phyloP scores from a whole-genome alignment of 352 stramenopile genomes.

The Globisporangium iwayamae region DNA sequence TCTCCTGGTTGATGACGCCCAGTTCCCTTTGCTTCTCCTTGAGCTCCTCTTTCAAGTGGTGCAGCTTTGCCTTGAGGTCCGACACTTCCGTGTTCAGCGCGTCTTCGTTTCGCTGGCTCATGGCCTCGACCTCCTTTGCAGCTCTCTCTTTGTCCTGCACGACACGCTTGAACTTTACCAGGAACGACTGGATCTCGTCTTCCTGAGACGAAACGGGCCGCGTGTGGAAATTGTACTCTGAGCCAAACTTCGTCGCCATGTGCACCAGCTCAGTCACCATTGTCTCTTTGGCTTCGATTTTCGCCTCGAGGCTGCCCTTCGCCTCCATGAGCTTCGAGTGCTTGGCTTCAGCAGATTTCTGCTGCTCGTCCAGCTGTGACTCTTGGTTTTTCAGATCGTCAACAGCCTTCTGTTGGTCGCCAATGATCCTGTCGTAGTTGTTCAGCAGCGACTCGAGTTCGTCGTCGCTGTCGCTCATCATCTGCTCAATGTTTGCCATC shows the following conservation, averaged over 20 bases:
- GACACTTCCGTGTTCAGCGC: slow-evolving; percentile 41
- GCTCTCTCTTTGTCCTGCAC: slow-evolving; percentile 39
- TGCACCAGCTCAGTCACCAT: slow-evolving; percentile 40
- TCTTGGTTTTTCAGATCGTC: slow-evolving; percentile 31
- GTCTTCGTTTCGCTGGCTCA: slow-evolving; percentile 44
- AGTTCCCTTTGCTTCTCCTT: slow-evolving; percentile 44
- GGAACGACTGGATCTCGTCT: slow-evolving; percentile 49
- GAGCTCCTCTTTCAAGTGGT: slow-evolving; percentile 45
- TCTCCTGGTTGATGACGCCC: slow-evolving; percentile 36
- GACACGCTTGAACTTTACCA: slow-evolving; percentile 39
- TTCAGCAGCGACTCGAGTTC: slow-evolving; percentile 48
- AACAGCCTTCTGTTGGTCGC: slow-evolving; percentile 35
- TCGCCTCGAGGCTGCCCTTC: slow-evolving; percentile 51
- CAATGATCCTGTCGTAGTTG: slow-evolving; percentile 55
- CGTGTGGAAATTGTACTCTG: slow-evolving; percentile 59
- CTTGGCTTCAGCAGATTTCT: slow-evolving; percentile 22
- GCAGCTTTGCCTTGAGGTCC: slow-evolving; percentile 47
- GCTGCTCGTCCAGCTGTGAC: slow-evolving; percentile 21
- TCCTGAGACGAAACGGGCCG: slow-evolving; percentile 48
- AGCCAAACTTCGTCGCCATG: slow-evolving; percentile 34
- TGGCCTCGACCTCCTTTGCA: slow-evolving; percentile 32
- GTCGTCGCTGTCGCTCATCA: slow-evolving; percentile 73
- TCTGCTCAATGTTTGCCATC: slow-evolving; percentile 50
- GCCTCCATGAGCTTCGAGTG: slow-evolving; percentile 31
- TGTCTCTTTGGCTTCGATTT: slow-evolving; percentile 42